Evolutionary conservation across 257 asterid genomes (phyloP).

Genomic region (Solanum medicagineum): DNA sequence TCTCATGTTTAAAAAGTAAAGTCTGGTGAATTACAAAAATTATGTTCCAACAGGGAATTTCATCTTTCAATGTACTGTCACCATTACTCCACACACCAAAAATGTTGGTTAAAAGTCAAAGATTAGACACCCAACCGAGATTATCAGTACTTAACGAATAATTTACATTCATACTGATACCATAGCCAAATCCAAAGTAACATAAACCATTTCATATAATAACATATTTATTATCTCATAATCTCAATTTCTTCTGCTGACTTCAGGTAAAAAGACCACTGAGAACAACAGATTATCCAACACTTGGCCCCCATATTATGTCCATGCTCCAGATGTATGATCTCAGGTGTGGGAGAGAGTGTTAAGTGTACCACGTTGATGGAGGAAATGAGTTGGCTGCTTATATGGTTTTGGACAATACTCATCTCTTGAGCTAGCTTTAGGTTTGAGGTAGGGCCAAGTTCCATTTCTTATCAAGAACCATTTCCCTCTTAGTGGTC

Average conservation of each 20-base stretch:
- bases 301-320: not conserved
- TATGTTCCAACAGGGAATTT: not conserved
- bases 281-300: not conserved
- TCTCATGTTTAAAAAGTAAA: not conserved
- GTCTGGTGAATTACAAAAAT: not conserved
- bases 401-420: not conserved
- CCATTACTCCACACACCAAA: not conserved
- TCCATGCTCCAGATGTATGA: not conserved
- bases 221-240: not conserved
- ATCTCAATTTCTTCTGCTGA: not conserved
- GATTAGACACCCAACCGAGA: not conserved
- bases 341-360: not conserved
- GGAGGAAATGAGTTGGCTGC: not conserved
- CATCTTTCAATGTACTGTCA: not conserved
- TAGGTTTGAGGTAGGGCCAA: not conserved
- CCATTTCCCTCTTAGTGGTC: not conserved
- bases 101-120: not conserved
- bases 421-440: not conserved
- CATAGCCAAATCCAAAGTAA: not conserved
- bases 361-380: not conserved
- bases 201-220: not conserved
- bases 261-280: not conserved
- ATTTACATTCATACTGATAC: not conserved
- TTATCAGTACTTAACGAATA: not conserved
- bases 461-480: not conserved